Percentiles rank a stretch among this genome's conserved stretches.
Evolutionary conservation across 345 rosid species (phyloP).

Genomic region (sweet orange (Citrus sinensis)): DNA sequence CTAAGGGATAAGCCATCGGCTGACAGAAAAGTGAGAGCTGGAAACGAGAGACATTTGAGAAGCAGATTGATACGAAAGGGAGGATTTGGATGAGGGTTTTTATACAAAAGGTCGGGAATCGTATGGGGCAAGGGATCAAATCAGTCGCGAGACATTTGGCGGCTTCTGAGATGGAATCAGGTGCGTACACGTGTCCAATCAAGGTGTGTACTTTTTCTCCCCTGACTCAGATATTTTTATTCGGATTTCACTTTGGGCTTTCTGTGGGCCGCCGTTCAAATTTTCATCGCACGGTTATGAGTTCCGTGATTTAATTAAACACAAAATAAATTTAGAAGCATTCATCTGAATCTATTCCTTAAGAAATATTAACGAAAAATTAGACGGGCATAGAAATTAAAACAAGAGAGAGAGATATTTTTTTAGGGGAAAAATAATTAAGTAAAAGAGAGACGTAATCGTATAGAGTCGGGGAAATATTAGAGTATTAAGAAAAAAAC

Average conservation of each 20-base stretch:
- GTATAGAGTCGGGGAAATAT: too few species aligned
- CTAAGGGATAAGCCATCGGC: not conserved
- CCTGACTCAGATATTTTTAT: slow-evolving; percentile 10
- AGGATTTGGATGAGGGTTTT: not conserved
- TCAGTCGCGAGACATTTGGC: slow-evolving; percentile 11
- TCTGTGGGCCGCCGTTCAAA: not conserved
- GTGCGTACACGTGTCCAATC: slow-evolving; percentile 31
- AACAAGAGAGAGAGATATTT: too few species aligned
- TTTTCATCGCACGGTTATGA: not conserved
- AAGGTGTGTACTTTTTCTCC: too few species aligned
- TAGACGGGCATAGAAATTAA: too few species aligned
- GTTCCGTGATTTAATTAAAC: too few species aligned
- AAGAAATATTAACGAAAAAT: too few species aligned
- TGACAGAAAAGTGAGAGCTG: not conserved
- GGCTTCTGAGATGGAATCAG: slow-evolving; percentile 23
- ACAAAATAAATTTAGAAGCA: too few species aligned
- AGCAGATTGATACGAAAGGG: not conserved
- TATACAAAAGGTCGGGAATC: not conserved
- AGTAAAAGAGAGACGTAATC: too few species aligned
- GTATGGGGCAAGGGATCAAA: slow-evolving; percentile 14
- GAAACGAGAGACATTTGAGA: not conserved
- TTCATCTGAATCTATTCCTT: too few species aligned
- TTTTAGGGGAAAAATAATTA: too few species aligned
- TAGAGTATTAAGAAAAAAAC: too few species aligned
- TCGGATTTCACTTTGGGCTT: not conserved